These are phyloP conservation scores for Eucalyptus cloeziana DNA, from an alignment of 345 rosid genomes.

Conservation along the genomic window DNA sequence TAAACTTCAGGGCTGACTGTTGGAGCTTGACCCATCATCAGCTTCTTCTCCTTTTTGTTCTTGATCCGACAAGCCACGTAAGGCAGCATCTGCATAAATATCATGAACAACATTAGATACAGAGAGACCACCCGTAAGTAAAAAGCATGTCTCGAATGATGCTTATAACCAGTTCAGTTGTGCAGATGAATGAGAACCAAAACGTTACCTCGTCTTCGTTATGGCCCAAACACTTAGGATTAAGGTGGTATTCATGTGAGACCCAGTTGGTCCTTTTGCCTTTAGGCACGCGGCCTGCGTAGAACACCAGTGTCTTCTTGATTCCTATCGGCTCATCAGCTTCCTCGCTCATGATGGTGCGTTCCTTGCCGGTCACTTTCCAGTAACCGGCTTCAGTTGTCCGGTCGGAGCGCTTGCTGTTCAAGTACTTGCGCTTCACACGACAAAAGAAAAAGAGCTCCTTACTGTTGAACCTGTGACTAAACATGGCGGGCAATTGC, in stretches of 20 bases:
- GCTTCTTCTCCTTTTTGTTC: background rate
- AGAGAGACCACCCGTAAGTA: background rate
- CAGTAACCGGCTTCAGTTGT: slow-evolving; percentile 28
- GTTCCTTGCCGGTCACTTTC: slow-evolving; percentile 32
- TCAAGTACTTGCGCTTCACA: slow-evolving; percentile 1
- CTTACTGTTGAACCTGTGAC: background rate
- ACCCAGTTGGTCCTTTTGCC: slow-evolving; percentile 16
- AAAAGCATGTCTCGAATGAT: background rate
- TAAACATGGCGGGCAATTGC: slow-evolving; percentile 18
- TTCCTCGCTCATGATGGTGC: background rate
- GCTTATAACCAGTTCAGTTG: background rate
- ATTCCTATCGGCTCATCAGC: slow-evolving; percentile 5
- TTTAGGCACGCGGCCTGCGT: background rate
- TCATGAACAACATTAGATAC: background rate
- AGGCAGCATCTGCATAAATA: background rate
- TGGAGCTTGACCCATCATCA: background rate
- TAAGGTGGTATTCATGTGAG: slow-evolving; percentile 13
- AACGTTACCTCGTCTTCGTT: background rate
- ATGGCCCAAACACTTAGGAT: background rate
- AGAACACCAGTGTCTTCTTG: slow-evolving; percentile 29
- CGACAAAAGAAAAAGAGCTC: slow-evolving; percentile 28
- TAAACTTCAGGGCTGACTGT: background rate
- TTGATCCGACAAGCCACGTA: background rate
- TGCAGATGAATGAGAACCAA: background rate
- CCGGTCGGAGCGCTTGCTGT: slow-evolving; percentile 6